phyloP scores from a whole-genome alignment of 1,139 yeast genomes.

The Pneumocystis canis region DNA sequence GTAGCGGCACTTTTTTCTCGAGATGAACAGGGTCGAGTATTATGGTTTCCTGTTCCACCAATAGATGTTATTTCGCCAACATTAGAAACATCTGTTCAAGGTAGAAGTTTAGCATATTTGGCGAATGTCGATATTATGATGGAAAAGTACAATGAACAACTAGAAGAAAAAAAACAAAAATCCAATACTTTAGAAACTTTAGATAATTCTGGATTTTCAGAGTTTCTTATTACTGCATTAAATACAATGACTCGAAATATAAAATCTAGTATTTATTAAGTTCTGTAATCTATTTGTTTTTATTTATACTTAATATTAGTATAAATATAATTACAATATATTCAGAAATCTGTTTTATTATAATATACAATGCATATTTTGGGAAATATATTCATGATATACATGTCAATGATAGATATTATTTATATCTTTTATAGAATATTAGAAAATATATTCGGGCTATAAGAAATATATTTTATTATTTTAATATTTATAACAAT shows the following conservation, averaged over 20 bases:
- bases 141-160: not conserved
- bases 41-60: conserved; percentile 21
- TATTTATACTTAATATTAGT: not conserved
- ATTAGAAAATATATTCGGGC: not conserved
- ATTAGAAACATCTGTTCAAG: conserved; percentile 1
- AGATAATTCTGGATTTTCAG: not conserved
- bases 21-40: conserved; percentile 16
- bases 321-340: not conserved
- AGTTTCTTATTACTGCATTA: not conserved
- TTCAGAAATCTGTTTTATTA: too few species aligned
- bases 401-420: not conserved
- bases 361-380: not conserved
- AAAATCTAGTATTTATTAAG: not conserved
- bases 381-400: not conserved
- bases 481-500: not conserved
- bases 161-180: not conserved
- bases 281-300: too few species aligned
- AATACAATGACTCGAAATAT: not conserved
- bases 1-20: conserved; percentile 15
- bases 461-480: not conserved
- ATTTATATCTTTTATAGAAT: not conserved
- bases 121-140: conserved; percentile 3
- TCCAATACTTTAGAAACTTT: not conserved
- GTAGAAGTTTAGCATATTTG: conserved; percentile 3
- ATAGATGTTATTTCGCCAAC: conserved; percentile 13